These are phyloP conservation scores for Sarocladium oryzae DNA, from an alignment of 2,329 filamentous ascomycete genomes.

Conservation along the genomic window DNA sequence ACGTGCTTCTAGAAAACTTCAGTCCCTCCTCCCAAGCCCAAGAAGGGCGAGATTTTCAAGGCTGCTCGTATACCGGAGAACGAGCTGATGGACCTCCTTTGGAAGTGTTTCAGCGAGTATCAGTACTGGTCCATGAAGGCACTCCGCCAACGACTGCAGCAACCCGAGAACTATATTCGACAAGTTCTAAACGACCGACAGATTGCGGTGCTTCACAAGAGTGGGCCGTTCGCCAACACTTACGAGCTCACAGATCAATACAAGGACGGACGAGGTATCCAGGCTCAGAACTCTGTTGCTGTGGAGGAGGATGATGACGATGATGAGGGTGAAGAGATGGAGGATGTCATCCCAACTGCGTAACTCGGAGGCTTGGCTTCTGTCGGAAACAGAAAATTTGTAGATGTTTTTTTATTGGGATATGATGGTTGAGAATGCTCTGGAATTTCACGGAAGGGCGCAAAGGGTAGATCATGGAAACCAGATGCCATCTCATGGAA, in stretches of 20 bases:
- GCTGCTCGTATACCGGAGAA: constrained; percentile 83
- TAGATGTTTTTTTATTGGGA: no score
- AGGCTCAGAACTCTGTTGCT: constrained; percentile 19
- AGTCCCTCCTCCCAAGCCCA: constrained; percentile 42
- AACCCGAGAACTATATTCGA: constrained; percentile 91
- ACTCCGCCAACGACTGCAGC: constrained; percentile 67
- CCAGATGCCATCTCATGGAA: not conserved
- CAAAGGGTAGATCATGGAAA: not conserved
- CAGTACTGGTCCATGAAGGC: constrained; percentile 93
- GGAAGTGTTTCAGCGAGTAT: constrained; percentile 75
- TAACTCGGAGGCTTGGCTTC: no score
- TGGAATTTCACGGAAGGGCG: not conserved
- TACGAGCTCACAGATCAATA: constrained; percentile 67
- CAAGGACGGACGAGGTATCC: not conserved
- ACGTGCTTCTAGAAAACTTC: constrained; percentile 42
- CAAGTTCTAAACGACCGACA: constrained; percentile 63
- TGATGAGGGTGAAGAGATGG: constrained; percentile 66
- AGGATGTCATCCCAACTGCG: constrained; percentile 54
- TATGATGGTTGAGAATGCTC: not conserved
- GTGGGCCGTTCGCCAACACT: constrained; percentile 75
- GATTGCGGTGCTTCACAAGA: constrained; percentile 75
- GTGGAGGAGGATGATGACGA: constrained; percentile 56
- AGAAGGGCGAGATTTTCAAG: constrained; percentile 68
- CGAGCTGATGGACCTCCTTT: constrained; percentile 80
- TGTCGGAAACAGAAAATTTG: no score